Evolutionary conservation across 2,329 filamentous ascomycete genomes (phyloP), one percentile per base, ranked within the genome.

Genomic region (Exophiala spinifera): DNA sequence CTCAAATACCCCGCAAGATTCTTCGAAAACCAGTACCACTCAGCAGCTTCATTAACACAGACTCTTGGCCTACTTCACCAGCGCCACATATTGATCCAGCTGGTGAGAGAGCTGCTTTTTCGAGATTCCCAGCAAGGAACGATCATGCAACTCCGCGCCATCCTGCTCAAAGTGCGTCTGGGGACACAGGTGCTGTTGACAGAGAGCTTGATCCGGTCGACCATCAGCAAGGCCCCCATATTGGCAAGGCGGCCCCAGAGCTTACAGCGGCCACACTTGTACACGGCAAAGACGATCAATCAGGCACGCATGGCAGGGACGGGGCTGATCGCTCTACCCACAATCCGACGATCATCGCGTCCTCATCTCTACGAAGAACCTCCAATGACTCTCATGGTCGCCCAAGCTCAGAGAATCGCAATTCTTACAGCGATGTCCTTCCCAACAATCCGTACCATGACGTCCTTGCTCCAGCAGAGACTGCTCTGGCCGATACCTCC

Each of bases 1-100:
- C 39, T 33, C 25, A 39, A 20, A 31, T 34, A 11, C 39, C 25
- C 25, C 48, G 42, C 6, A 31, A 34, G 19, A 55, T 62, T 11
- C 50, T 23, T 43, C 39, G 60, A 11, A 62, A 61, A 40, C 60
- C 60, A 11, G 53, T 60, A 13, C 57, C 55, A 10, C 42, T 57
- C 17, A 51, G 53, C 39, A 43, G 40, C 21, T 28, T 50, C 34
- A 60, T 56, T 43, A 51, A 52, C 37, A 52, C 46, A 13, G 59
- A 63, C 33, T 53, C 51, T 10, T 60, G 59, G 61, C 59, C 61
- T 36, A 59, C 54, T 44, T 56, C 49, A 28, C 53, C 55, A 5
- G 49, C 55, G 11, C 56, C 55, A 5, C 59, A 55, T 7, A 45
- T 61, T 23, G 53, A 61, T 23, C 51, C 39, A 11, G 44, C 13